A percentile compares a stretch with the other conserved stretches of the same genome.
These are phyloP conservation scores for Leccinellum rugosiceps DNA, from an alignment of 768 basidiomycete genomes.

Conservation along the genomic window DNA sequence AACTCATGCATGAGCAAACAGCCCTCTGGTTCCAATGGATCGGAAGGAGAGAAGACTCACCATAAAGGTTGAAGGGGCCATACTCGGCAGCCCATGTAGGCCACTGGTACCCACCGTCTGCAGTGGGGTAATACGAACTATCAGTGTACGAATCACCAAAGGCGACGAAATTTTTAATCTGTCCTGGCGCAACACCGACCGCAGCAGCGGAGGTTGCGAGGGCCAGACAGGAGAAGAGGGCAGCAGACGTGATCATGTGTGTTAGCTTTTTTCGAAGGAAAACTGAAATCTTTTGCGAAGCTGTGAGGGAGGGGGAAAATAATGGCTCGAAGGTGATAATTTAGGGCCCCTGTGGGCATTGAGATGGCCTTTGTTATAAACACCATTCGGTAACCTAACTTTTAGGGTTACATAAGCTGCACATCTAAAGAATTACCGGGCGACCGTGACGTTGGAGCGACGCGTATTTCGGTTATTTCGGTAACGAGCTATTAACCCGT, in stretches of 20 bases:
- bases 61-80: slow-evolving; percentile 50
- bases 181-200: slow-evolving; percentile 33
- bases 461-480: too few species aligned
- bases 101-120: slow-evolving; percentile 51
- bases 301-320: background rate
- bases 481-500: too few species aligned
- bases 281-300: background rate
- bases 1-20: background rate
- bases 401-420: too few species aligned
- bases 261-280: background rate
- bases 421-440: too few species aligned
- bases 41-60: slow-evolving; percentile 15
- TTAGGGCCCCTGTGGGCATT: background rate
- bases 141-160: slow-evolving; percentile 71
- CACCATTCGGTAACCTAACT: too few species aligned
- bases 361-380: too few species aligned
- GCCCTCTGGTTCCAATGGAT: too few species aligned
- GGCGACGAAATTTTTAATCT: slow-evolving; percentile 62
- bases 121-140: slow-evolving; percentile 33
- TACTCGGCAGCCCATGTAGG: slow-evolving; percentile 58
- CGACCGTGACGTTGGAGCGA: too few species aligned
- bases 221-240: slow-evolving; percentile 3
- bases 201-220: slow-evolving; percentile 7
- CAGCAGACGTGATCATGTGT: background rate
- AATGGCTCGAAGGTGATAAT: too few species aligned